A percentile compares a stretch with the other conserved stretches of the same genome.
These are phyloP conservation scores for Termitomyces sp. DNA, from an alignment of 768 basidiomycete genomes.

Conservation along the genomic window DNA sequence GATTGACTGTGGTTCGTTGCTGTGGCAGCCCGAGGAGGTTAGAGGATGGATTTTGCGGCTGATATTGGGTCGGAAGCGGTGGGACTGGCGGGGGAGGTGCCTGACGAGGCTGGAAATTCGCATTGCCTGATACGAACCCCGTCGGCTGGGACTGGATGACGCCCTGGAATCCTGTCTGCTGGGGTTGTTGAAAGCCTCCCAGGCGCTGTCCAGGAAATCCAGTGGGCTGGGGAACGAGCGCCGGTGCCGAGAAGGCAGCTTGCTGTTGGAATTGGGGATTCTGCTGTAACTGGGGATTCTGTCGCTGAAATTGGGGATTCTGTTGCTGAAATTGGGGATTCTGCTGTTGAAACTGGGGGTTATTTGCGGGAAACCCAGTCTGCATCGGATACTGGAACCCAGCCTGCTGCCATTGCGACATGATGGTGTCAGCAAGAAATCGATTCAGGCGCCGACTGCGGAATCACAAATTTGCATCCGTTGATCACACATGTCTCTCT, in stretches of 20 bases:
- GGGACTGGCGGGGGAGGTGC: conserved; percentile 51
- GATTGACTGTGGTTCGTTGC: conserved; percentile 36
- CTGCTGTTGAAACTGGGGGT: conserved; percentile 8
- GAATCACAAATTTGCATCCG: conserved; percentile 7
- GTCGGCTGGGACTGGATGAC: conserved; percentile 51
- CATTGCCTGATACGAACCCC: conserved; percentile 35
- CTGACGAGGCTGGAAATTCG: conserved; percentile 34
- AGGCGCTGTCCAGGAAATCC: conserved; percentile 42
- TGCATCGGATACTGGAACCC: conserved; percentile 73
- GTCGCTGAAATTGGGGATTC: background rate
- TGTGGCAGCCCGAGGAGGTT: conserved; percentile 30
- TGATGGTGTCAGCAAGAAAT: conserved; percentile 28
- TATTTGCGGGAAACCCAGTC: conserved; percentile 52
- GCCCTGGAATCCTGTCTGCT: conserved; percentile 47
- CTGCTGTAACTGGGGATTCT: conserved; percentile 13
- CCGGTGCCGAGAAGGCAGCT: conserved; percentile 30
- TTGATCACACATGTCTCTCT: background rate
- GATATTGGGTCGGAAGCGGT: conserved; percentile 57
- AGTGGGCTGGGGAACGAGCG: conserved; percentile 59
- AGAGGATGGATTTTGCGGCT: conserved; percentile 38
- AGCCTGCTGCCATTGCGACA: conserved; percentile 78
- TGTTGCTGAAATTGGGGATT: background rate
- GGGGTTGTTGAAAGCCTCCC: conserved; percentile 50
- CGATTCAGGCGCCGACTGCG: conserved; percentile 22
- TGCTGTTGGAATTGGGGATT: conserved; percentile 27